A percentile compares a stretch with the other conserved stretches of the same genome.
Conservation (phyloP, 1,284 basidiomycete genomes). For the Ceratobasidium papillatum region DNA sequence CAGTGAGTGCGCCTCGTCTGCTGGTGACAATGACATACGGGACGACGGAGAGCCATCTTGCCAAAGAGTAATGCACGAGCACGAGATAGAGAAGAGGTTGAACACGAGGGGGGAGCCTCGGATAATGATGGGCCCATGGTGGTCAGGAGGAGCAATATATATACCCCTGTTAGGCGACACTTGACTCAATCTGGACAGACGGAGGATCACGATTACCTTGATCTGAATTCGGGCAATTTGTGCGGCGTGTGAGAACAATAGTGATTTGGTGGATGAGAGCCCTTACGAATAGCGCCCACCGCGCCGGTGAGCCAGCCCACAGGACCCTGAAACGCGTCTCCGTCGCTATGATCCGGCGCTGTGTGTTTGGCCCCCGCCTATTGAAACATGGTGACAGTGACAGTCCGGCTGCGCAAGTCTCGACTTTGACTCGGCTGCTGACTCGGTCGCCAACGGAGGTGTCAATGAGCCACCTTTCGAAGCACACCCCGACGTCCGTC, state of each 20-base stretch:
- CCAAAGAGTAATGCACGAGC: background rate
- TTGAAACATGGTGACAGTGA: background rate
- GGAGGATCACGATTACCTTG: background rate
- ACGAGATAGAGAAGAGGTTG: background rate
- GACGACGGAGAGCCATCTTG: conserved; percentile 26
- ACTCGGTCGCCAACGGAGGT: conserved; percentile 9
- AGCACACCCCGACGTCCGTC: background rate
- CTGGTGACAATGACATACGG: background rate
- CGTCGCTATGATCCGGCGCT: conserved; percentile 15
- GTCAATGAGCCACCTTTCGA: background rate
- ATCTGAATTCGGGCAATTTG: conserved; percentile 8
- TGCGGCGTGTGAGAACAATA: conserved; percentile 19
- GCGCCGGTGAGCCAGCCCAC: background rate
- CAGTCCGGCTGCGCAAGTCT: background rate
- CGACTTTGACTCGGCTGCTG: background rate
- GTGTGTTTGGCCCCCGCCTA: background rate
- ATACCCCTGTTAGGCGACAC: conserved; percentile 16
- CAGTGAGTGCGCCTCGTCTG: background rate
- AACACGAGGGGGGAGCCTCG: background rate
- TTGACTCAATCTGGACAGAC: conserved; percentile 11
- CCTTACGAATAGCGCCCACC: conserved; percentile 5
- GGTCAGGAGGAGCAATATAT: conserved; percentile 17
- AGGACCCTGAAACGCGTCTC: conserved; percentile 14
- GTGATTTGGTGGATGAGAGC: background rate
- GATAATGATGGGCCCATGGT: conserved; percentile 4